phyloP scores from a whole-genome alignment of 2,329 filamentous ascomycete species.

The Cladosporium oxysporum region DNA sequence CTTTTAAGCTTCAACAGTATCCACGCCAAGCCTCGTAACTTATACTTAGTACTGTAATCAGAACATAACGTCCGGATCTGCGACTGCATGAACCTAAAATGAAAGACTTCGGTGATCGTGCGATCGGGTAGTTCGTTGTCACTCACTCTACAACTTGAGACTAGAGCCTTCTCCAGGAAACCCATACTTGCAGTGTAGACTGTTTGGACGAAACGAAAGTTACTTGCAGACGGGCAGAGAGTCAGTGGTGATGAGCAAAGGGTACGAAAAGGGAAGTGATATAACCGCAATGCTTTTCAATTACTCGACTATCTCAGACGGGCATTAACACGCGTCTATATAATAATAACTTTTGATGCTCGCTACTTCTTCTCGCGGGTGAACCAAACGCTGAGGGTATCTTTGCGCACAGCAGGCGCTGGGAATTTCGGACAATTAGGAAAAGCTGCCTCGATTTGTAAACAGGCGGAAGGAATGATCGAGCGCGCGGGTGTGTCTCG shows the following conservation, averaged over 20 bases:
- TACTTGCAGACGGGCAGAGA: no score
- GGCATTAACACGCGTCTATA: neutral
- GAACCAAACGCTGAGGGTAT: constrained; percentile 14
- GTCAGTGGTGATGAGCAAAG: no score
- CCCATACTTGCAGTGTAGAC: no score
- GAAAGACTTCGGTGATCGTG: neutral
- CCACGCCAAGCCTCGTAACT: neutral
- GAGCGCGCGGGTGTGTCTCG: neutral
- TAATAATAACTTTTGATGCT: constrained; percentile 6
- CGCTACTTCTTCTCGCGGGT: constrained; percentile 8
- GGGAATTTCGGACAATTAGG: constrained; percentile 1
- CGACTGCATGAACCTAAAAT: neutral
- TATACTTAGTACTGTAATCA: neutral
- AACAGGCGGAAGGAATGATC: neutral
- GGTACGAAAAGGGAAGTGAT: neutral
- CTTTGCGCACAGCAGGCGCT: constrained; percentile 13
- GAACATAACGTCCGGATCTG: neutral
- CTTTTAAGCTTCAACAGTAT: neutral
- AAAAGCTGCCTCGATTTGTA: constrained; percentile 2
- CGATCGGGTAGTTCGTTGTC: neutral
- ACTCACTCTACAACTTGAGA: neutral
- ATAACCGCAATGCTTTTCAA: neutral
- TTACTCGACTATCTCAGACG: neutral
- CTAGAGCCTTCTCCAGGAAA: no score
- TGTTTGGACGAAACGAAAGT: no score